Base-by-base conservation (phyloP, 2,329 filamentous ascomycete species). In the Fusarium decemcellulare region DNA sequence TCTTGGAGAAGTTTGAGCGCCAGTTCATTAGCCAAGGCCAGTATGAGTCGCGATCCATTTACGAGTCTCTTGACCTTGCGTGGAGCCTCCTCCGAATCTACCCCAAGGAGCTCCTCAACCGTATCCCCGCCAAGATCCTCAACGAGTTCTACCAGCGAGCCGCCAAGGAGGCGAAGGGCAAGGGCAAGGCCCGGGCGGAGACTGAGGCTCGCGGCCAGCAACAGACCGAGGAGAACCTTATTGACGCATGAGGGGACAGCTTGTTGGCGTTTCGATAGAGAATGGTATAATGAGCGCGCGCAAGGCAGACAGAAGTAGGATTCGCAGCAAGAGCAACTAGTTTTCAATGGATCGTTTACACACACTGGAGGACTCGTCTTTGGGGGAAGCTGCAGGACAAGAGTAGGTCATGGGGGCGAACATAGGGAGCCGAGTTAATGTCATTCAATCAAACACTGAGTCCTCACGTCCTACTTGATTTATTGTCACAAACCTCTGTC, bases 11-110 rank as follows among this genome's bases (percentile, higher is more conserved):
- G 84, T 99, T 99, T 79, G 96, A 99, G 85, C 92, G 93, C 70
- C 93, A 92, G 62, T 99, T 98, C 83, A 97, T 99, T 81, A 87
- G 88, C 69, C 96, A 99, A 83, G 93, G 93, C 57, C 86, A 94
- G 16, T 99, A 99, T 84, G 96, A 99, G 83, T 92, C 92, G 71
- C 92, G 96, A 76, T 91, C 87, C 69, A 97, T 99, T 78, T 95
- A 90, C 82, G 96, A 99, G 82, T 97, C 94, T 47, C 89, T 99
- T 67, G 97, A 99, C 76, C 89, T 97, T 75, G 97, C 96, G 43
- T 99, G 96, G 96, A 95, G 94, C 78, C 84, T 99, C 81, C 90
- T 99, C 73, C 91, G 96, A 72, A 97, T 99, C 81, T 99, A 95
- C 87, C 95, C 95, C 82, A 98, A 97, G 90, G 96, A 99, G 77